Evolutionary conservation across 164 flowering plant genomes (phyloP).

Genomic region (Stephania yunnanensis): DNA sequence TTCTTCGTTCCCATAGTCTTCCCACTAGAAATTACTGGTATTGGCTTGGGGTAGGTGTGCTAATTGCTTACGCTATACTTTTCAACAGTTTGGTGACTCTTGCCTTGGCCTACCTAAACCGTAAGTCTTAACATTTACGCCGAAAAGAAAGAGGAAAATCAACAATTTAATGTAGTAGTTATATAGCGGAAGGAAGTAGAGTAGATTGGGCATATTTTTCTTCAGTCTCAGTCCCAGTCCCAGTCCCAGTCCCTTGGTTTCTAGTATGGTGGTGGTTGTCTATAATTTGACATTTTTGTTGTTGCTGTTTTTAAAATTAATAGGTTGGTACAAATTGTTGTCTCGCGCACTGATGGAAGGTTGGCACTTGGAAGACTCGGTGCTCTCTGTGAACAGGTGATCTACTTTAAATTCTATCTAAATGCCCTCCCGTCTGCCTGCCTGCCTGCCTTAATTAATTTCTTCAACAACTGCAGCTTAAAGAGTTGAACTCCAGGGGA

Average conservation of each 20-base stretch:
- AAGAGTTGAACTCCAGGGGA: constrained; percentile 64
- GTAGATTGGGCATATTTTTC: no score
- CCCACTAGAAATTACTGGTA: constrained; percentile 58
- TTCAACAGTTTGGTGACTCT: constrained; percentile 57
- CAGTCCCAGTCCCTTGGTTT: no score
- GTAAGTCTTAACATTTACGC: constrained; percentile 47
- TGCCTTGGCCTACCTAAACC: constrained; percentile 61
- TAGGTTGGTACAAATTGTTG: constrained; percentile 94
- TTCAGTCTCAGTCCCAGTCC: no score
- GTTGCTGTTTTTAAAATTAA: constrained; percentile 12
- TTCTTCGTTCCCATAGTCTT: constrained; percentile 46
- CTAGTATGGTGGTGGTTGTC: no score
- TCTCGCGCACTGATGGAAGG: constrained; percentile 75
- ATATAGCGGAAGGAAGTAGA: no score
- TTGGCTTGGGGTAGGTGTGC: constrained; percentile 72
- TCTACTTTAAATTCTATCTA: no score
- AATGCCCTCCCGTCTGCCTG: no score
- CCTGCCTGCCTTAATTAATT: no score
- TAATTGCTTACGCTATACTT: constrained; percentile 44
- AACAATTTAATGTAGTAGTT: no score
- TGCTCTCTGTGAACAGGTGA: constrained; percentile 91
- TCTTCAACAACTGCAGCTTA: constrained; percentile 46
- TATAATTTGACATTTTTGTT: background rate
- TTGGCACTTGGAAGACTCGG: constrained; percentile 86
- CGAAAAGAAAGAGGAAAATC: no score